These are phyloP conservation scores for Penicillium crystallinum DNA, from an alignment of 495 filamentous ascomycete genomes.

Conservation along the genomic window DNA sequence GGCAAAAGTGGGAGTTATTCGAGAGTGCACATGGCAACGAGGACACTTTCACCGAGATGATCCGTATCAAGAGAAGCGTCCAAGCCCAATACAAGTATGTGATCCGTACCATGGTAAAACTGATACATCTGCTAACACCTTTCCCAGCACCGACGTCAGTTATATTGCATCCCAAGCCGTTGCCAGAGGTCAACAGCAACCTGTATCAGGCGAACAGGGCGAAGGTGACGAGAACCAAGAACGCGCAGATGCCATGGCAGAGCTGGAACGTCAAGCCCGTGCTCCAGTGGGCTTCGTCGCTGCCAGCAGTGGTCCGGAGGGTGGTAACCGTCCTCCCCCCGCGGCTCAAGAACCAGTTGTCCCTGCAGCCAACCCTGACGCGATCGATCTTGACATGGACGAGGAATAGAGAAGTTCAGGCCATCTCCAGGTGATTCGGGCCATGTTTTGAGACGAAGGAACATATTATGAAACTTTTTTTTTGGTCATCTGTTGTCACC, in stretches of 20 bases:
- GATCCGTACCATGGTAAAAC: neutral
- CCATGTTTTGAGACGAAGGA: neutral
- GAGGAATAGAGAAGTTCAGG: slow-evolving; percentile 30
- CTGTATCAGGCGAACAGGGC: slow-evolving; percentile 36
- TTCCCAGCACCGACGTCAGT: slow-evolving; percentile 80
- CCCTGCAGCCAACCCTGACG: slow-evolving; percentile 75
- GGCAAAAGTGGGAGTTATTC: slow-evolving; percentile 95
- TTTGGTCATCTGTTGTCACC: neutral
- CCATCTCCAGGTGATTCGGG: neutral
- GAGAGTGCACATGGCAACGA: slow-evolving; percentile 98
- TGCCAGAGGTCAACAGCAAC: slow-evolving; percentile 66
- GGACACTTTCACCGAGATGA: slow-evolving; percentile 99
- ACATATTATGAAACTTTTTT: neutral
- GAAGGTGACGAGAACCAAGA: slow-evolving; percentile 48
- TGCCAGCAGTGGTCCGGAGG: slow-evolving; percentile 72
- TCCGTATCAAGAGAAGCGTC: slow-evolving; percentile 93
- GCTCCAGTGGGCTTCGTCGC: slow-evolving; percentile 92
- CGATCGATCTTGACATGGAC: slow-evolving; percentile 75
- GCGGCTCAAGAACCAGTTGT: slow-evolving; percentile 34
- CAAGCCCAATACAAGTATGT: slow-evolving; percentile 90
- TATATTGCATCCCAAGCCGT: slow-evolving; percentile 97
- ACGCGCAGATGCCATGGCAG: slow-evolving; percentile 80
- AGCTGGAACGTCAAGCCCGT: slow-evolving; percentile 79
- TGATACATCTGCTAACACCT: slow-evolving; percentile 14
- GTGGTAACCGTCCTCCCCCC: slow-evolving; percentile 53